Evolutionary conservation across 148 eudicot species (phyloP), one percentile per base, ranked within the genome.

Genomic region (Camellia sinensis): DNA sequence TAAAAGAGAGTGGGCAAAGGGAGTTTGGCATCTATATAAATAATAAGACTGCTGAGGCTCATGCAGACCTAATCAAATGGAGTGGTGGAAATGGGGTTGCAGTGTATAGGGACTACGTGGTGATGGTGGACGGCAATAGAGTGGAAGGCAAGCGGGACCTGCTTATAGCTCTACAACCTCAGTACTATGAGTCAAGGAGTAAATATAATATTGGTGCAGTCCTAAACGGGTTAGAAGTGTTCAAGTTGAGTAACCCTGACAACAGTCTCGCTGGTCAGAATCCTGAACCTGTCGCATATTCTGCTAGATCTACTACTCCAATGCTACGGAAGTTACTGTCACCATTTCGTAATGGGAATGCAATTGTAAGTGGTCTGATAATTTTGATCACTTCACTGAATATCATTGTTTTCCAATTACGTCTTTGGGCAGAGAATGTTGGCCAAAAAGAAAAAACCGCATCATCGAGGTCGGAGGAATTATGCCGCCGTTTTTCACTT

Each of bases 191-290:
- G n/a, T n/a, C 50, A 54, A n/a, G 11, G 13, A 11, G 5, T 7
- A 11, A 37, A 57, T 71, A 0, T 44, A 5, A 7, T n/a, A 4
- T 13, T 10, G 83, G 71, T 84, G 78, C 29, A 11, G 1, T 75
- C 2, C 22, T 84, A 18, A 78, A 80, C 43, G 89, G 87, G 7
- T 18, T 87, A 11, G 89, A 87, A 62, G 63, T 87, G 6, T 79
- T 87, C 57, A 87, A 87, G 80, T 6, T 87, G 65, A 87, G 81
- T 53, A 50, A 75, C 67, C 83, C 40, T 2, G 75, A 66, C 46
- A 65, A 78, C 53, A 82, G 65, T 79, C 89, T 87, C 37, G 86
- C 80, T 0, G 81, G 83, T 3, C 80, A 78, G 1, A 83, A 80
- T 71, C 84, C 84, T 22, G 71, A 46, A 37, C 37, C 63, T 60